These are phyloP conservation scores for Gossypium longicalyx DNA, from an alignment of 345 rosid genomes.

Conservation along the genomic window DNA sequence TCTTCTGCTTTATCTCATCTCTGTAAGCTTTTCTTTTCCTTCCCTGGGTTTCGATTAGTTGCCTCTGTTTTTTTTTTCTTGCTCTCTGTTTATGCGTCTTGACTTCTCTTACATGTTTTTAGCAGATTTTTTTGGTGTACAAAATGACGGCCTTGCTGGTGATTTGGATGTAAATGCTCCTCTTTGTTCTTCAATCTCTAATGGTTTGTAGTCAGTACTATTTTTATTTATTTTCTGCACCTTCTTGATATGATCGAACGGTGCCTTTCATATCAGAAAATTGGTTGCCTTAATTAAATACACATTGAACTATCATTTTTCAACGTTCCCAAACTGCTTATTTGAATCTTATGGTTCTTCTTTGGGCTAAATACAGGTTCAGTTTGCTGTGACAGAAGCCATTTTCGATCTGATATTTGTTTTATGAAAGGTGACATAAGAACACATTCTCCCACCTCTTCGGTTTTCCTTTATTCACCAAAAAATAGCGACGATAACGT, in stretches of 20 bases:
- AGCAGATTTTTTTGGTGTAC: conserved; percentile 54
- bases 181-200: conserved; percentile 49
- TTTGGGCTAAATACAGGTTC: conserved; percentile 46
- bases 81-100: neutral
- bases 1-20: conserved; percentile 46
- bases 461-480: conserved; percentile 41
- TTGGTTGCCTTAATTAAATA: neutral
- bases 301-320: neutral
- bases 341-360: neutral
- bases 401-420: conserved; percentile 54
- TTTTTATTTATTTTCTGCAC: neutral
- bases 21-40: conserved; percentile 37
- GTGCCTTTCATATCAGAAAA: neutral
- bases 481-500: conserved; percentile 12
- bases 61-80: neutral
- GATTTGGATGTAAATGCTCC: conserved; percentile 18
- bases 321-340: neutral
- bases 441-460: conserved; percentile 44
- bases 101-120: conserved; percentile 14
- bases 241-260: neutral
- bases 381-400: conserved; percentile 58
- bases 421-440: conserved; percentile 61
- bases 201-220: conserved; percentile 40
- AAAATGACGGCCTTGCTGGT: conserved; percentile 28
- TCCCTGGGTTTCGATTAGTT: neutral